Evolutionary conservation across 495 filamentous ascomycete genomes (phyloP), one percentile per base, ranked within the genome.

Genomic region (Xylaria longipes): DNA sequence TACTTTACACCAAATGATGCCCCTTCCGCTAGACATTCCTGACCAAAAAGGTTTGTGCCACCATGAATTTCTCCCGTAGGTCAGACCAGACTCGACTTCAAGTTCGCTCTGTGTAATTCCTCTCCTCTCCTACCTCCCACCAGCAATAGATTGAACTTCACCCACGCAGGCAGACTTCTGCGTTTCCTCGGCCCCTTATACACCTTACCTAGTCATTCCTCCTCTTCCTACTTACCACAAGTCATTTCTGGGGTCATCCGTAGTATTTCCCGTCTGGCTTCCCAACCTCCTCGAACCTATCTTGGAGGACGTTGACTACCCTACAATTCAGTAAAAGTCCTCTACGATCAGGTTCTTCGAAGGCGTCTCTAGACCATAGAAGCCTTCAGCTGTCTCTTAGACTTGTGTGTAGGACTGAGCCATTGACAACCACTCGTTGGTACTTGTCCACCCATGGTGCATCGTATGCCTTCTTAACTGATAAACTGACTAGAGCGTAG

Each of bases 401-500:
- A 27, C 50, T 17, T 22, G 43, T 43, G 29, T 27, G 29, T 50
- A 52, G 29, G 29, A 48, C 54, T 12, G 29, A 41, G 12, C 35
- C 46, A 12, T 27, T 43, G 35, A 63, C 46, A 37, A 52, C 20
- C 14, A 46, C 35, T n/a, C 57, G 35, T 56, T 70, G 46, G 25
- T 35, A 35, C 58, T 39, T 9, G n/a, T 64, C 54, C 9, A 22
- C 12, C 31, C 31, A 61, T 11, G 1, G 12, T 7, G 25, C 17
- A 56, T 27, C 31, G 33, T 54, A 25, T 17, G 29, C 25, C 31
- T 54, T 33, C 31, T 37, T 3, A 5, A 2, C 11, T 33, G 15
- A 50, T 52, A 56, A 43, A 54, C 68, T 70, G 46, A 70, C 58
- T 31, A 70, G n/a, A 64, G 35, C 46, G 27, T 56, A 62, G 68